Conservation (phyloP, 345 rosid genomes). For the Brassica napus region Da-Ae NC_063444.1:2594501-2595000, state of each 20-base stretch:
- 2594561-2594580: too few species aligned
- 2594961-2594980: too few species aligned
- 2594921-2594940: not conserved
- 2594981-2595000: too few species aligned
- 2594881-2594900: not conserved
- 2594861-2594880: not conserved
- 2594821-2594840: conserved; percentile 34
- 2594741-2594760: conserved; percentile 35
- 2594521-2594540: conserved; percentile 20
- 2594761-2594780: conserved; percentile 34
- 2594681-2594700: not conserved
- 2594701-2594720: too few species aligned
- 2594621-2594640: conserved; percentile 21
- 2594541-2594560: too few species aligned
- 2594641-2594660: not conserved
- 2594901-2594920: not conserved
- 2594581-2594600: conserved; percentile 36
- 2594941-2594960: not conserved
- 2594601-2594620: conserved; percentile 36
- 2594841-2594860: conserved; percentile 39
- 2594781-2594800: conserved; percentile 35
- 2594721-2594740: not conserved
- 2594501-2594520: conserved; percentile 3
- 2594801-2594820: conserved; percentile 29
- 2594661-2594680: not conserved